A percentile compares a stretch with the other conserved stretches of the same genome.
phyloP scores from a whole-genome alignment of 139 green algal genomes.

The Chlamydomonas applanata region DNA sequence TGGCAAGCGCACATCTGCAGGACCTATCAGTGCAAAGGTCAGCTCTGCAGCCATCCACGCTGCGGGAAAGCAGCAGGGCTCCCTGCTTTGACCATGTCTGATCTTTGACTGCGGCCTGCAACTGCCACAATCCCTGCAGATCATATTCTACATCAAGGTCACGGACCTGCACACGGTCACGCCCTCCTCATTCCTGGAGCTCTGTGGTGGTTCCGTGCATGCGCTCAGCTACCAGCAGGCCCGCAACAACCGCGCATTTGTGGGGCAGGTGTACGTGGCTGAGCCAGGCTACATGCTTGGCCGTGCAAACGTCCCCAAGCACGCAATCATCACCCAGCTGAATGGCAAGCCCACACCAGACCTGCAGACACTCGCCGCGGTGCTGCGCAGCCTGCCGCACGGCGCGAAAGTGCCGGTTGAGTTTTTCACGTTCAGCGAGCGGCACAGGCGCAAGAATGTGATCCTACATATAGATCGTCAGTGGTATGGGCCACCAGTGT shows the following conservation, averaged over 20 bases:
- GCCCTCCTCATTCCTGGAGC: constrained; percentile 75
- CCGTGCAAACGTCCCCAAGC: constrained; percentile 67
- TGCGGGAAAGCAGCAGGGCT: too few species aligned
- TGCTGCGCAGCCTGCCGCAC: constrained; percentile 46
- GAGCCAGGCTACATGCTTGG: constrained; percentile 71
- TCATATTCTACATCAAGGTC: constrained; percentile 24
- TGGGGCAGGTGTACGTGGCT: constrained; percentile 80
- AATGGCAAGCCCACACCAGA: constrained; percentile 61
- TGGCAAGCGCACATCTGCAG: too few species aligned
- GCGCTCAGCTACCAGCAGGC: constrained; percentile 84
- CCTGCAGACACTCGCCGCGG: constrained; percentile 46
- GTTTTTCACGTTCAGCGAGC: constrained; percentile 69
- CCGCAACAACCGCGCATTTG: constrained; percentile 67
- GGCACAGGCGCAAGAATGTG: constrained; percentile 55
- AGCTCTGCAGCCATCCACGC: too few species aligned
- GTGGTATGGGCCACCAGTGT: constrained; percentile 75
- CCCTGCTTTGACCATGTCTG: too few species aligned
- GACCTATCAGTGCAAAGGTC: too few species aligned
- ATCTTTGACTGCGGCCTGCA: too few species aligned
- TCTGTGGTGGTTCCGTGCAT: constrained; percentile 76
- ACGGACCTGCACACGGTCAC: constrained; percentile 82
- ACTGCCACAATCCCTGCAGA: too few species aligned
- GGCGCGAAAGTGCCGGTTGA: constrained; percentile 70
- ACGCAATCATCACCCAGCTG: constrained; percentile 77
- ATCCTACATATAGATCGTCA: constrained; percentile 65